These are phyloP conservation scores for Euryodendron excelsum DNA, from an alignment of 148 eudicot species.

Conservation along the genomic window DNA sequence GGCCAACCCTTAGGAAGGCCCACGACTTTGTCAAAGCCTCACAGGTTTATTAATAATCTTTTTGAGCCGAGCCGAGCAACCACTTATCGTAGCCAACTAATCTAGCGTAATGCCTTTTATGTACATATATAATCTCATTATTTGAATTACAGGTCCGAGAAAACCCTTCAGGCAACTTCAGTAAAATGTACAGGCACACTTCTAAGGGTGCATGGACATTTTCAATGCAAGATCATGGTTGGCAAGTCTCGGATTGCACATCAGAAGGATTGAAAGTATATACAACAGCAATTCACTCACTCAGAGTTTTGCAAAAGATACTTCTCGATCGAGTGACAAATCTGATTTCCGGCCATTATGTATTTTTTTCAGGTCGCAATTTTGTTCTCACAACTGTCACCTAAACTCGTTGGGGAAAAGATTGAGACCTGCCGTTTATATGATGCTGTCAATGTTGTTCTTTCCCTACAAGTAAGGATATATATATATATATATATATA, in stretches of 20 bases:
- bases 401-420: constrained; percentile 45
- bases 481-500: no score
- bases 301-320: no score
- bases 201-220: constrained; percentile 71
- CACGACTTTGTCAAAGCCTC: constrained; percentile 53
- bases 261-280: constrained; percentile 65
- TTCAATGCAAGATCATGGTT: constrained; percentile 69
- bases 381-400: constrained; percentile 45
- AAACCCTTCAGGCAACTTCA: constrained; percentile 51
- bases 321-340: no score
- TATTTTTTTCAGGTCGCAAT: constrained; percentile 33
- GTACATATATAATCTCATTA: not conserved
- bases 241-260: constrained; percentile 77
- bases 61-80: not conserved
- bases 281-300: not conserved
- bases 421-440: constrained; percentile 39
- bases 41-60: constrained; percentile 42
- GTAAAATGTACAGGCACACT: constrained; percentile 49
- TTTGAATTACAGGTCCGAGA: constrained; percentile 41
- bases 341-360: not conserved
- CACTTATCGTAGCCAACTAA: no score
- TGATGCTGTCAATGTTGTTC: constrained; percentile 66
- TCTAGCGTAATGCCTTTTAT: not conserved
- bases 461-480: constrained; percentile 49
- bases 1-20: constrained; percentile 40